Percentiles rank a stretch among this genome's conserved stretches.
phyloP scores from a whole-genome alignment of 495 filamentous ascomycete species.

The Entonaema liquescens region DNA sequence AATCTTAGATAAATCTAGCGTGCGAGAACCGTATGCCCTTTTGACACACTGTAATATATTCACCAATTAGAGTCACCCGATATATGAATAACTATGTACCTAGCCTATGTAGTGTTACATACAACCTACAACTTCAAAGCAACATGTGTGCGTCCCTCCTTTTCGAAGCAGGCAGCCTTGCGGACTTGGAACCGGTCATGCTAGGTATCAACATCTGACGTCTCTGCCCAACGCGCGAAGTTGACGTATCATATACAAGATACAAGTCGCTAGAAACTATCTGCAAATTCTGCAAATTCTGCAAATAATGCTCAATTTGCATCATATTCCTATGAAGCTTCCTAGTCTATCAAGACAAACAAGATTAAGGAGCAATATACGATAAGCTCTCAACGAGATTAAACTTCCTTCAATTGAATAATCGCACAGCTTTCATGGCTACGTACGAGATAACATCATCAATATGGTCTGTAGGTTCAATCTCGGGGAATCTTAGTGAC shows the following conservation, averaged over 20 bases:
- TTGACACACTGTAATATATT: conserved; percentile 1
- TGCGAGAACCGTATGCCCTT: not conserved
- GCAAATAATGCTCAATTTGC: not conserved
- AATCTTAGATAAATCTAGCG: no score
- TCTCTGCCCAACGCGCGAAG: conserved; percentile 6
- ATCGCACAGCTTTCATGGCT: not conserved
- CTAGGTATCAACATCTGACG: not conserved
- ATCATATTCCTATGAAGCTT: not conserved
- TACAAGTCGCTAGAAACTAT: not conserved
- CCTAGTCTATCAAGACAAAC: not conserved
- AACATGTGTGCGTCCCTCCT: conserved; percentile 4
- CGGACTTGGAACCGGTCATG: not conserved
- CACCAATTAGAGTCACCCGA: conserved; percentile 18
- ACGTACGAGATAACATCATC: not conserved
- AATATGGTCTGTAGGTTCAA: not conserved
- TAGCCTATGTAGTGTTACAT: conserved; percentile 4
- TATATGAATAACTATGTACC: conserved; percentile 26
- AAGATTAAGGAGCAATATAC: not conserved
- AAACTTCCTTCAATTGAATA: not conserved
- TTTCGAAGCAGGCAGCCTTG: conserved; percentile 17
- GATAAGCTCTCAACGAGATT: not conserved
- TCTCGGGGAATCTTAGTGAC: conserved; percentile 10
- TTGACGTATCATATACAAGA: conserved; percentile 2
- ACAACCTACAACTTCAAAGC: not conserved
- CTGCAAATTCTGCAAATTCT: not conserved